phyloP scores from a whole-genome alignment of 2,329 filamentous ascomycete species.

The Botrytis porri region DNA sequence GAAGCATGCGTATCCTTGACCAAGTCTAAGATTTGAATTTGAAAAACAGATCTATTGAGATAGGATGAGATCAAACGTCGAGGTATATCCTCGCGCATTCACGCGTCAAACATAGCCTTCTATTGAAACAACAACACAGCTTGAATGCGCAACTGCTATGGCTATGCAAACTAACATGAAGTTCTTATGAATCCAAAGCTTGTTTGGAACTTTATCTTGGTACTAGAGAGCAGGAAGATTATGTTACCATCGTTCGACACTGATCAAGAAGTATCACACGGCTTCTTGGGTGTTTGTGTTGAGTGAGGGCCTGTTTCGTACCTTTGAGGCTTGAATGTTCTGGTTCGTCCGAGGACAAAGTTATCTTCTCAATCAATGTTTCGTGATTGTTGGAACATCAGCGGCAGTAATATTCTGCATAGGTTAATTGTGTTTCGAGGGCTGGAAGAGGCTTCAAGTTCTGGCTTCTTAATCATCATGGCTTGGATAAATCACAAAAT shows the following conservation, averaged over 20 bases:
- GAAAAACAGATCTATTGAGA: neutral
- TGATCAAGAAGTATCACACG: neutral
- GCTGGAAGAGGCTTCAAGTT: neutral
- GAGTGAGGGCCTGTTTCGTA: neutral
- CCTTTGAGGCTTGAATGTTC: neutral
- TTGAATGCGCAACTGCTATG: neutral
- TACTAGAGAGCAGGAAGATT: neutral
- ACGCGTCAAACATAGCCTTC: constrained; percentile 2
- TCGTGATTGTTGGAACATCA: neutral
- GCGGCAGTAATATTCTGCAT: neutral
- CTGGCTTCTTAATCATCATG: neutral
- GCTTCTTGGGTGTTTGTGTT: neutral
- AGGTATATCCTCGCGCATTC: neutral
- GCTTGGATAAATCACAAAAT: neutral
- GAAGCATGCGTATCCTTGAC: neutral
- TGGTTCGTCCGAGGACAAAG: neutral
- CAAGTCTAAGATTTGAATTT: neutral
- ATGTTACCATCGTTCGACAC: neutral
- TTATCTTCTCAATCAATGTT: neutral
- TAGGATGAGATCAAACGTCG: constrained; percentile 7
- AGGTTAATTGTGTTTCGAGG: neutral
- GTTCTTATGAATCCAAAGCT: constrained; percentile 6
- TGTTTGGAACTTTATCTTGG: neutral
- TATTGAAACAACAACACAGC: neutral
- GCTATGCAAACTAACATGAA: neutral